A percentile compares a stretch with the other conserved stretches of the same genome.
These are phyloP conservation scores for Colletotrichum coccodes DNA, from an alignment of 2,329 filamentous ascomycete species.

Conservation along the genomic window DNA sequence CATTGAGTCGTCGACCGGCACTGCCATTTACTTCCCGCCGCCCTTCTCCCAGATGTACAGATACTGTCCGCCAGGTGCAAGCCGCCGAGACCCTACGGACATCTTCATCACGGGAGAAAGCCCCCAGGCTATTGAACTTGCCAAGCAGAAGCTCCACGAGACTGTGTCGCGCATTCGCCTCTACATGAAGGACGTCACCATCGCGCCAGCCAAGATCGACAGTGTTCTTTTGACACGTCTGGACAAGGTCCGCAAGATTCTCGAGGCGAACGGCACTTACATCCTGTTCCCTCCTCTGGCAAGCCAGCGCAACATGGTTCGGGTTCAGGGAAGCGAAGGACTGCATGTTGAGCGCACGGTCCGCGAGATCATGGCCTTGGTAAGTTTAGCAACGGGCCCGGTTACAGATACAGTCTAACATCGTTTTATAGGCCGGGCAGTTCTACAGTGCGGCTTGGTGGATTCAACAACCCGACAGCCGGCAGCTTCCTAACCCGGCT, in stretches of 20 bases:
- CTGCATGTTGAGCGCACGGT: constrained; percentile 95
- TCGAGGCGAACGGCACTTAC: constrained; percentile 95
- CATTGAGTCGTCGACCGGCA: constrained; percentile 94
- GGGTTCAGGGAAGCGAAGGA: constrained; percentile 93
- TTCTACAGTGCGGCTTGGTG: constrained; percentile 99
- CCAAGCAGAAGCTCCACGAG: constrained; percentile 92
- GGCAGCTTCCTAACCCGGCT: constrained; percentile 68
- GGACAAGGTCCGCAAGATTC: constrained; percentile 97
- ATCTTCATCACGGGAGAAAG: constrained; percentile 96
- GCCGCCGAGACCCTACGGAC: constrained; percentile 84
- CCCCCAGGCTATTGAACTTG: constrained; percentile 83
- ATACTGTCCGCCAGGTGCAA: constrained; percentile 85
- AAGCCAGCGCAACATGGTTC: constrained; percentile 83
- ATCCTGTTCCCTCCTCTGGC: constrained; percentile 91
- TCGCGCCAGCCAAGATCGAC: constrained; percentile 93
- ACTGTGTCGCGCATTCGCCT: constrained; percentile 83
- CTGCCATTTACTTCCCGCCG: constrained; percentile 97
- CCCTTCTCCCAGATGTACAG: constrained; percentile 92
- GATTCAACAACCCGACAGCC: constrained; percentile 49
- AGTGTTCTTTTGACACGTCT: constrained; percentile 90
- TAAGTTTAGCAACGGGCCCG: constrained; percentile 56
- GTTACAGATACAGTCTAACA: constrained; percentile 37
- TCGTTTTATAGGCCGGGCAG: constrained; percentile 77
- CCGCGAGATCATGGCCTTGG: constrained; percentile 93
- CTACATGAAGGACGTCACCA: constrained; percentile 90